Evolutionary conservation across 768 basidiomycete species (phyloP).

Genomic region (Mycena galericulata): DNA sequence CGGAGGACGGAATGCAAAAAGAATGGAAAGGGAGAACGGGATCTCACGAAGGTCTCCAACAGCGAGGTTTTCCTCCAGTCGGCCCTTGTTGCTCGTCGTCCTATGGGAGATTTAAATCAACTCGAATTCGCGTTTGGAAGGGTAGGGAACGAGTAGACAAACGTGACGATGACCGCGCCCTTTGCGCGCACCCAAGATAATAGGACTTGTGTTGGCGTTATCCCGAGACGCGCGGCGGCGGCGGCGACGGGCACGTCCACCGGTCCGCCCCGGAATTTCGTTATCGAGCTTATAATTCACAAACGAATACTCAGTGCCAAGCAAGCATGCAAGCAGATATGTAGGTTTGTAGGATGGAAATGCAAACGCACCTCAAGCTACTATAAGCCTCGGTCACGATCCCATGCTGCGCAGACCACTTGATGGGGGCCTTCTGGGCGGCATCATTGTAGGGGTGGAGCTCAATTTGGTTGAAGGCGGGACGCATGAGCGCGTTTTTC

Average conservation of each 20-base stretch:
- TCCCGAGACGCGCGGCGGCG: constrained; percentile 53
- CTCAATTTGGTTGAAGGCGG: constrained; percentile 52
- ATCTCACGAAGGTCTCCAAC: constrained; percentile 54
- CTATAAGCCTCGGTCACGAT: constrained; percentile 65
- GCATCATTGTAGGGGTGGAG: constrained; percentile 66
- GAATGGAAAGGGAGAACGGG: too few species aligned
- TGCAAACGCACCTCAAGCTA: too few species aligned
- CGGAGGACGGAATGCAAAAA: too few species aligned
- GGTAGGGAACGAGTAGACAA: constrained; percentile 16
- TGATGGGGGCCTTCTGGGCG: constrained; percentile 53
- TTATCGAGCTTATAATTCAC: too few species aligned
- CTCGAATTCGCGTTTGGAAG: background rate
- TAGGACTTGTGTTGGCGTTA: constrained; percentile 61
- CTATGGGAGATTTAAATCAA: constrained; percentile 40
- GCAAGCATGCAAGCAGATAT: too few species aligned
- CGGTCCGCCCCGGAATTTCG: constrained; percentile 56
- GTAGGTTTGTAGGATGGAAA: too few species aligned
- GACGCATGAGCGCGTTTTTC: constrained; percentile 52
- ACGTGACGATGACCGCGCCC: constrained; percentile 61
- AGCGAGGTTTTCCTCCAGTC: constrained; percentile 61
- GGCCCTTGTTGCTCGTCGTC: constrained; percentile 54
- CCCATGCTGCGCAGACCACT: constrained; percentile 53
- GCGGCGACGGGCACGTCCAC: constrained; percentile 57
- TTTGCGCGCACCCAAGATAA: constrained; percentile 63
- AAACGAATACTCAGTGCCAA: too few species aligned